phyloP scores from a whole-genome alignment of 2,329 filamentous ascomycete genomes.

The Pezicula carpinea region DNA sequence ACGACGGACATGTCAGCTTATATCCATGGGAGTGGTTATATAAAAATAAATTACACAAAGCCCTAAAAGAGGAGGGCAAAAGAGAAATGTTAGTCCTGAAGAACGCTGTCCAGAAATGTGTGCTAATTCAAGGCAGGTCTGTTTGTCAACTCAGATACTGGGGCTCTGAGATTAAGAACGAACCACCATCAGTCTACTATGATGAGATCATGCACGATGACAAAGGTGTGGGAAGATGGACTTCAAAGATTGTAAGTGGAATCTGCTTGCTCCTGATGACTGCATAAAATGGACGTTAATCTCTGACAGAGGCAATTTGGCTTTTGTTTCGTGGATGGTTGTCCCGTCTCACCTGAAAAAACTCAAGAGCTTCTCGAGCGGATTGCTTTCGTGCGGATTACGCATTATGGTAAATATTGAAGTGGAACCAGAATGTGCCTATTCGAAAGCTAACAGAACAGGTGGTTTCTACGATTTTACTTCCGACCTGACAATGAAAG shows the following conservation, averaged over 20 bases:
- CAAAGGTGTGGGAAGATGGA: conserved; percentile 54
- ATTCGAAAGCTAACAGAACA: conserved; percentile 15
- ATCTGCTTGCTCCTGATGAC: neutral
- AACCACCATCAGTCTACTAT: conserved; percentile 57
- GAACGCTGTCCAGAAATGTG: conserved; percentile 21
- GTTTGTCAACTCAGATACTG: conserved; percentile 27
- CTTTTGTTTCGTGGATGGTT: conserved; percentile 71
- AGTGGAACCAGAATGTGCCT: conserved; percentile 5
- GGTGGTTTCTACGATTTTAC: conserved; percentile 82
- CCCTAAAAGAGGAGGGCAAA: conserved; percentile 19
- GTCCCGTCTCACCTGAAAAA: conserved; percentile 63
- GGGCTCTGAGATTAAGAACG: conserved; percentile 32
- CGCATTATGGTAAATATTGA: conserved; percentile 70
- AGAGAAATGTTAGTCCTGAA: conserved; percentile 25
- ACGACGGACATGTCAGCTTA: conserved; percentile 62
- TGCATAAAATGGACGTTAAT: conserved; percentile 9
- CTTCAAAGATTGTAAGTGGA: conserved; percentile 55
- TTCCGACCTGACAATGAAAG: conserved; percentile 79
- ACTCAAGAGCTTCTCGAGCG: conserved; percentile 73
- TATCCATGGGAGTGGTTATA: conserved; percentile 63
- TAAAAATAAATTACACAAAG: conserved; percentile 34
- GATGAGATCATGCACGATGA: conserved; percentile 54
- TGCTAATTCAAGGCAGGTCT: conserved; percentile 7
- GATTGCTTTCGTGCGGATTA: conserved; percentile 82
- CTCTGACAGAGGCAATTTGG: conserved; percentile 59